phyloP scores from a whole-genome alignment of 257 asterid species.

The Prunella vulgaris region DNA sequence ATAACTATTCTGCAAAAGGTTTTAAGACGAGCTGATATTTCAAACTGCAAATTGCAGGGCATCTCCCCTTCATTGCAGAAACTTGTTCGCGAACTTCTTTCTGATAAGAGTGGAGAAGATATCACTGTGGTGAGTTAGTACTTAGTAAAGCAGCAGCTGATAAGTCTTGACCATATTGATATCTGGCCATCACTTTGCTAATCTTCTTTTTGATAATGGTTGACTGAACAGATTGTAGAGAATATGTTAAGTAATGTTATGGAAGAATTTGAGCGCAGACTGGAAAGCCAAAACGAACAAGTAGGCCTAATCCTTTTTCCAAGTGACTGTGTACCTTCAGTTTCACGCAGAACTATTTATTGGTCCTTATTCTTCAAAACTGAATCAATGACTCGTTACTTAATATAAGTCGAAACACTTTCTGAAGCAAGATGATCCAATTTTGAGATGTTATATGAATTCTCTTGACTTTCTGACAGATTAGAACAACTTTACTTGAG shows the following conservation, averaged over 20 bases:
- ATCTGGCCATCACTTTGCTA: background rate
- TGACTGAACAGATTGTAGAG: slow-evolving; percentile 68
- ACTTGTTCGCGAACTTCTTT: slow-evolving; percentile 55
- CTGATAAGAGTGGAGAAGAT: slow-evolving; percentile 68
- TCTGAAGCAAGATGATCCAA: background rate
- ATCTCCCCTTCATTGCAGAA: slow-evolving; percentile 39
- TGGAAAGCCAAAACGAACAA: slow-evolving; percentile 41
- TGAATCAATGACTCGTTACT: background rate
- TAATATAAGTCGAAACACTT: background rate
- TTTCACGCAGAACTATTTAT: background rate
- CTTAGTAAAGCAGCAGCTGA: too few relatives aligned
- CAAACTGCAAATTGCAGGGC: slow-evolving; percentile 39
- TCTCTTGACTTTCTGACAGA: slow-evolving; percentile 15
- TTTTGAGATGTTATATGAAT: background rate
- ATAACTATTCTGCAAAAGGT: background rate
- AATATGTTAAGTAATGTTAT: slow-evolving; percentile 54
- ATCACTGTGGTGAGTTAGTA: slow-evolving; percentile 62
- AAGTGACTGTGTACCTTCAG: background rate
- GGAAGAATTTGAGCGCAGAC: slow-evolving; percentile 69
- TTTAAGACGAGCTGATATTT: background rate
- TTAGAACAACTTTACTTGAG: slow-evolving; percentile 25
- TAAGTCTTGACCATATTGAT: background rate
- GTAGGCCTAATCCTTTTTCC: slow-evolving; percentile 34
- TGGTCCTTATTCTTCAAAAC: background rate
- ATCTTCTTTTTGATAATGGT: slow-evolving; percentile 18